Base-by-base conservation (phyloP, 2,329 filamentous ascomycete species). In the Aciculosporium take region DNA sequence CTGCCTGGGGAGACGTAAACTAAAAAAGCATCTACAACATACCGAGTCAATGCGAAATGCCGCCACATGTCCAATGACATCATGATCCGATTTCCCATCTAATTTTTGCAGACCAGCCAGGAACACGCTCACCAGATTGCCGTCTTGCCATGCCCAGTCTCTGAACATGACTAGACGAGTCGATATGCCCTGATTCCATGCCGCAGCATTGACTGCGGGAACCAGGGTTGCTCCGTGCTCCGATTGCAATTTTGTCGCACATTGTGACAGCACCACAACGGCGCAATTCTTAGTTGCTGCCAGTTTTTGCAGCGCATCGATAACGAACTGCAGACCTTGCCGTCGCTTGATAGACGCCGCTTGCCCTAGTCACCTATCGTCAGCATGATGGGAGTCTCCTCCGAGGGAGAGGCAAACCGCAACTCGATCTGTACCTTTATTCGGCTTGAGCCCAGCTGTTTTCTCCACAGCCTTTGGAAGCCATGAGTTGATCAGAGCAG, bases 161-260 rank as follows among this genome's bases (percentile, higher is more conserved):
- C 82, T 73, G 58, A 91, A 94, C 27, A 94, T 60, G 20, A 81
- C 80, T 46, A 94, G 58, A 41, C 86, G 72, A 32, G 77, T 83
- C 46, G 76, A 74, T 29, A 94, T 66, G 25, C 78, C 81, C 48
- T 76, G 77, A 46, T 94, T 87, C 88, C 88, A 95, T 32, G 82
- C 75, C 17, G 69, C 69, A 12, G 82, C 79, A 43, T 81, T 81
- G 47, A 95, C 69, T 31, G 84, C 77, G 13, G 87, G 82, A 40
- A 80, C 72, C 37, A 96, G 65, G 9, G 80, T 73, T 12, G 87
- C 82, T 49, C 69, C 73, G 48, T 65, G 69, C 48, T 72, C 79
- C 4, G 68, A 67, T 46, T 81, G 78, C 62, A 93, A 80, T 49
- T 79, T 82, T n/a, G 85, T 93, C 32, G 80, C 81, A 45, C 82